These are phyloP conservation scores for Triticum turgidum DNA, from an alignment of 176 grass and related monocot species.

Conservation along the genomic window DNA sequence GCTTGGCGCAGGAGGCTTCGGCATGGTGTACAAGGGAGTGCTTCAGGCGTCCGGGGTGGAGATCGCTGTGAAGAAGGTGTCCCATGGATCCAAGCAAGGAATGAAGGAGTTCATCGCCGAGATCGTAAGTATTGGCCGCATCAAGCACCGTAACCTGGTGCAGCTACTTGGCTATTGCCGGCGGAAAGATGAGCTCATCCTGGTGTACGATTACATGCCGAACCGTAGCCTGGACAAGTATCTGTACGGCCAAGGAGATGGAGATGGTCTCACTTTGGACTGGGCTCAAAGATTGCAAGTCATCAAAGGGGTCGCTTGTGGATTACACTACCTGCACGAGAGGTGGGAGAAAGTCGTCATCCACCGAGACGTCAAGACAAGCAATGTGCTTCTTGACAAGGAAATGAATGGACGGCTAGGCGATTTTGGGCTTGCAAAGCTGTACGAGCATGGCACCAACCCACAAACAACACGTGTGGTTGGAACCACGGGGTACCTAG, in stretches of 20 bases:
- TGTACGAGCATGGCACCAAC: neutral
- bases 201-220: neutral
- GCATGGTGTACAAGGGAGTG: neutral
- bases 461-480: slow-evolving; percentile 31
- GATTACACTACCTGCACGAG: neutral
- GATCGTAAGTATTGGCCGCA: neutral
- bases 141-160: neutral
- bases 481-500: slow-evolving; percentile 40
- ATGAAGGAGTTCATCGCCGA: neutral
- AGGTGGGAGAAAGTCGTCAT: neutral
- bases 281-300: neutral
- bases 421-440: neutral
- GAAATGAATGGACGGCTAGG: neutral
- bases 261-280: neutral
- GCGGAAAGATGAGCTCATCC: neutral
- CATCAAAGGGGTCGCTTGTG: neutral
- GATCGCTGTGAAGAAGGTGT: neutral
- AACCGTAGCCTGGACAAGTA: neutral
- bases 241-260: neutral
- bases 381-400: neutral
- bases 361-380: neutral
- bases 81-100: neutral
- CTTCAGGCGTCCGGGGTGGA: neutral
- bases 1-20: neutral
- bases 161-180: neutral